Conservation (phyloP, 306 rosid genomes). For the Pachyrhizus erosus region DNA sequence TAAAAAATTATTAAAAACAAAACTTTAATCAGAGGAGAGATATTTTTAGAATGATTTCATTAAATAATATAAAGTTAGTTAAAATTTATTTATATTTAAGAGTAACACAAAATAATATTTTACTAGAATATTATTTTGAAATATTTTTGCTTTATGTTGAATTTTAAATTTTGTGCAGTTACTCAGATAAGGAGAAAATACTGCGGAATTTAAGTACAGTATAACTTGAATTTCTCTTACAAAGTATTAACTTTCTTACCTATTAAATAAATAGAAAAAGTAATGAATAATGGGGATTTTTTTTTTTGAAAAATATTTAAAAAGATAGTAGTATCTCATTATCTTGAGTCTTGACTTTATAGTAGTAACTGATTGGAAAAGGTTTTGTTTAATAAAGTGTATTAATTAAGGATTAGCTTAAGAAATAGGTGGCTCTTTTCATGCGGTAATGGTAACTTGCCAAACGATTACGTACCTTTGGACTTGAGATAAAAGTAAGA, state of each 20-base stretch:
- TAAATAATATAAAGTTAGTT: too few relatives aligned
- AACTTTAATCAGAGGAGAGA: too few relatives aligned
- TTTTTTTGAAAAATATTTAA: too few relatives aligned
- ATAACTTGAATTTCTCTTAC: too few relatives aligned
- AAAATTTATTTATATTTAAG: too few relatives aligned
- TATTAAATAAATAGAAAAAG: too few relatives aligned
- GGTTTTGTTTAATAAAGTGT: constrained; percentile 2
- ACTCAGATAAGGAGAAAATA: background rate
- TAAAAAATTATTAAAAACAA: too few relatives aligned
- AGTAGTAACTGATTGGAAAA: constrained; percentile 28
- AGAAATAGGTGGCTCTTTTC: constrained; percentile 16
- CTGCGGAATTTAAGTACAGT: too few relatives aligned
- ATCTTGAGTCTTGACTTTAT: background rate
- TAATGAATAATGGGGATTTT: too few relatives aligned
- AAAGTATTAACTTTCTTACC: too few relatives aligned
- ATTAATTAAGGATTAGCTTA: constrained; percentile 26
- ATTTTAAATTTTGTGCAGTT: constrained; percentile 7
- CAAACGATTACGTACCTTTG: constrained; percentile 51
- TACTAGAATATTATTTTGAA: background rate
- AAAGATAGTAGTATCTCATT: background rate
- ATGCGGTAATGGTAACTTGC: constrained; percentile 54
- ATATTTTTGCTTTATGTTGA: background rate
- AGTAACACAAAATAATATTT: too few relatives aligned
- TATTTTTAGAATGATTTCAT: too few relatives aligned
- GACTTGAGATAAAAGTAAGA: constrained; percentile 49